Evolutionary conservation across 2,329 filamentous ascomycete species (phyloP).

Genomic region (Alternaria sp.): DNA sequence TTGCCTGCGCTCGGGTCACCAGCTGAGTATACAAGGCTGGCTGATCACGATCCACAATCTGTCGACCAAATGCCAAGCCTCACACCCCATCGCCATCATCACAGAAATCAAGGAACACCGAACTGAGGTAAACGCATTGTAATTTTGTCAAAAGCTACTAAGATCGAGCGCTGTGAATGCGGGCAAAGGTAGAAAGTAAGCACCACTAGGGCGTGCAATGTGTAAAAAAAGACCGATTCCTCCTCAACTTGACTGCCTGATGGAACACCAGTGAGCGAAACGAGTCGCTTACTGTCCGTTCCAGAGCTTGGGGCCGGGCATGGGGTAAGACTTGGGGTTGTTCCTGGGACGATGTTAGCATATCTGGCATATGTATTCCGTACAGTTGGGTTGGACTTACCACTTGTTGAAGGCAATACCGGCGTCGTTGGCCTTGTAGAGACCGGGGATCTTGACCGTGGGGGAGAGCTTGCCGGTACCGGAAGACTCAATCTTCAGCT

Average conservation of each 20-base stretch:
- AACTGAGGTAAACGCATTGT: not conserved
- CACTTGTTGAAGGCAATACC: slow-evolving; percentile 58
- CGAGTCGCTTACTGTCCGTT: slow-evolving; percentile 13
- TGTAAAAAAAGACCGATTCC: not conserved
- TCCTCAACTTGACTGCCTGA: slow-evolving; percentile 1
- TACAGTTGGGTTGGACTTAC: not conserved
- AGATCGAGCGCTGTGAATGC: not conserved
- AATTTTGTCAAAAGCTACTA: not conserved
- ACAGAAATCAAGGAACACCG: not conserved
- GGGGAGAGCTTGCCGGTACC: slow-evolving; percentile 52
- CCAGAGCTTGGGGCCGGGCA: slow-evolving; percentile 42
- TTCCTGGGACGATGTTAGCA: slow-evolving; percentile 7
- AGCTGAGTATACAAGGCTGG: not conserved
- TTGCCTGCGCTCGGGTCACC: not conserved
- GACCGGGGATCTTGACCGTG: slow-evolving; percentile 56
- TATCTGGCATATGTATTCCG: not conserved
- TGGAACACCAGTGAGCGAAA: not conserved
- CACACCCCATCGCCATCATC: not conserved
- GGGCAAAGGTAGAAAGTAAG: not conserved
- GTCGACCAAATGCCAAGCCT: not conserved
- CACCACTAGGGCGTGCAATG: slow-evolving; percentile 4
- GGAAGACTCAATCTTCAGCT: slow-evolving; percentile 55
- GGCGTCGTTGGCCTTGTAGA: slow-evolving; percentile 56
- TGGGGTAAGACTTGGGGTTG: slow-evolving; percentile 40
- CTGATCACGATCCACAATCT: not conserved